These are phyloP conservation scores for Allodekkera sacchari DNA, from an alignment of 805 yeast species.

Conservation along the genomic window DNA sequence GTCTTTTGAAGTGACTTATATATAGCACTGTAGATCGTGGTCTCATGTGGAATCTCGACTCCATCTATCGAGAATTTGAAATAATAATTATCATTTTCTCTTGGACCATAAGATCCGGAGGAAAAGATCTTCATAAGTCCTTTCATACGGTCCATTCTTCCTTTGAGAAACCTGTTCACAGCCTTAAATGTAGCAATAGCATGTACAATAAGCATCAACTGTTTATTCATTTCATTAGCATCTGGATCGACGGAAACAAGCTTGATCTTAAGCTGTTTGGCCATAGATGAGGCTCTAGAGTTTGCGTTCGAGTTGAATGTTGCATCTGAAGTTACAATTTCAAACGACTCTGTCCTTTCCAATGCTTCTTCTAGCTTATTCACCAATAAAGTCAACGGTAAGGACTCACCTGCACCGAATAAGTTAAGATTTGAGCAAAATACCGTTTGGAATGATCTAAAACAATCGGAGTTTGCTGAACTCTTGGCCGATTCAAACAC, in stretches of 20 bases:
- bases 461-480: slow-evolving; percentile 23
- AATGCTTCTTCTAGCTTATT: slow-evolving; percentile 62
- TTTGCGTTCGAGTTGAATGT: slow-evolving; percentile 10
- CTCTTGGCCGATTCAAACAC: slow-evolving; percentile 26
- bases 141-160: slow-evolving; percentile 27
- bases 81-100: slow-evolving; percentile 21
- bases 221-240: slow-evolving; percentile 19
- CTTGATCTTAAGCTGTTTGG: slow-evolving; percentile 59
- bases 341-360: slow-evolving; percentile 67
- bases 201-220: slow-evolving; percentile 41
- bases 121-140: slow-evolving; percentile 6
- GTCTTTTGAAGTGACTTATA: slow-evolving; percentile 38
- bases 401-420: slow-evolving; percentile 22
- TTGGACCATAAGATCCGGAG: slow-evolving; percentile 3
- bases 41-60: slow-evolving; percentile 49
- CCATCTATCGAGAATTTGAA: slow-evolving; percentile 54
- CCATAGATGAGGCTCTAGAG: slow-evolving; percentile 50
- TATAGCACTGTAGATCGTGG: slow-evolving; percentile 72
- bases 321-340: slow-evolving; percentile 43
- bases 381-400: slow-evolving; percentile 39
- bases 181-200: slow-evolving; percentile 55
- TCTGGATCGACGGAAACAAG: slow-evolving; percentile 33
- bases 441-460: slow-evolving; percentile 33
- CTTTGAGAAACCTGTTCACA: slow-evolving; percentile 38
- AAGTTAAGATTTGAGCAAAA: slow-evolving; percentile 28